These are phyloP conservation scores for Alternaria arbusti DNA, from an alignment of 2,329 filamentous ascomycete genomes.

Conservation along the genomic window DNA sequence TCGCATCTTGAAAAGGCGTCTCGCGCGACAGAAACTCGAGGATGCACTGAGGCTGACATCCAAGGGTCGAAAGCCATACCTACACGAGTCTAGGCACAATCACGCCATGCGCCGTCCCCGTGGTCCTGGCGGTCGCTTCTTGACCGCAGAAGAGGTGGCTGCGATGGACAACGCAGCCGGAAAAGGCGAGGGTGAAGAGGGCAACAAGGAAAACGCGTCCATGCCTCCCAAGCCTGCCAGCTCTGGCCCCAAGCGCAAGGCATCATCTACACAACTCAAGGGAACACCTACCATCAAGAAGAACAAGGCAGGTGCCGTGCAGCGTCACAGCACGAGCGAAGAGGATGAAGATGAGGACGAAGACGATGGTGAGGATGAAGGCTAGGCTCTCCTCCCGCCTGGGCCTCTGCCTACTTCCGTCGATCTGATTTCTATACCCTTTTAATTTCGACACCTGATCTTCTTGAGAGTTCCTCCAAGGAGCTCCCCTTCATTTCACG, in stretches of 20 bases:
- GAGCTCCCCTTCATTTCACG: conserved; percentile 36
- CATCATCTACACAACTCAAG: conserved; percentile 38
- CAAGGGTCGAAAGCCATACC: conserved; percentile 94
- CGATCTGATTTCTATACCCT: conserved; percentile 21
- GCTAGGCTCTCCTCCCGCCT: conserved; percentile 21
- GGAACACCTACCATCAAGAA: conserved; percentile 54
- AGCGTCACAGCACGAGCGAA: conserved; percentile 56
- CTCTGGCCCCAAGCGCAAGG: conserved; percentile 42
- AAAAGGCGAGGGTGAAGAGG: conserved; percentile 37
- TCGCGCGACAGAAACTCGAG: conserved; percentile 91
- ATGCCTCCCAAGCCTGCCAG: conserved; percentile 31
- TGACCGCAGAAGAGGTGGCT: conserved; percentile 95
- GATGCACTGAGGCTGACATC: conserved; percentile 90
- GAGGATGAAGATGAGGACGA: conserved; percentile 60
- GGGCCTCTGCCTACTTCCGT: not conserved
- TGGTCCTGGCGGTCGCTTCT: conserved; percentile 91
- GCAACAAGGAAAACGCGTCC: conserved; percentile 50
- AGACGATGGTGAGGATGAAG: conserved; percentile 59
- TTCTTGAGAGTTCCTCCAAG: conserved; percentile 25
- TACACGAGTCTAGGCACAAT: conserved; percentile 97
- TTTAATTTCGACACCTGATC: conserved; percentile 29
- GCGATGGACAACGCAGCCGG: conserved; percentile 69
- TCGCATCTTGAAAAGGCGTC: conserved; percentile 90
- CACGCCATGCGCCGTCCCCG: conserved; percentile 96
- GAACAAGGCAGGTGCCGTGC: conserved; percentile 51